phyloP scores from a whole-genome alignment of 352 stramenopile species.

The Globisporangium megalacanthum region DNA sequence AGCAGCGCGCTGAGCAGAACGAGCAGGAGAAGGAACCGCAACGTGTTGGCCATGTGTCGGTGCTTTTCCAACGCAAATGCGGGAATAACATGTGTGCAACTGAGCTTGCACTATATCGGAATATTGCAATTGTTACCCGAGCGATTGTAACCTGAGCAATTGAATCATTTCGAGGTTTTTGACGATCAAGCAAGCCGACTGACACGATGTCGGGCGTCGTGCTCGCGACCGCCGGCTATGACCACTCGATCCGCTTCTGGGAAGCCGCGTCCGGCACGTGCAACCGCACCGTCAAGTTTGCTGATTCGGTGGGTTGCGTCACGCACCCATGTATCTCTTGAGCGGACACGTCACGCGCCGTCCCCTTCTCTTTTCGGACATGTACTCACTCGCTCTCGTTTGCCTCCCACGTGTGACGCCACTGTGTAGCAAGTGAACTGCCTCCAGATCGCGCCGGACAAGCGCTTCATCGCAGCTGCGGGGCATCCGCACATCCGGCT shows the following conservation, averaged over 20 bases:
- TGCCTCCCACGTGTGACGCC: no score
- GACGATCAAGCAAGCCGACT: background rate
- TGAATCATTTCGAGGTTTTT: no score
- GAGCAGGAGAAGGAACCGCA: no score
- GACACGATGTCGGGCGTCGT: constrained; percentile 86
- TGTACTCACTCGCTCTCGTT: background rate
- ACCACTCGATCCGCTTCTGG: constrained; percentile 99
- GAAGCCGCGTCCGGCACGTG: constrained; percentile 94
- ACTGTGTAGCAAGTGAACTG: constrained; percentile 91
- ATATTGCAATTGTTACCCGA: no score
- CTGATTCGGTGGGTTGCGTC: constrained; percentile 77
- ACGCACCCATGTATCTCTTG: background rate
- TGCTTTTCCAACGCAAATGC: no score
- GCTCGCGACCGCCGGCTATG: constrained; percentile 95
- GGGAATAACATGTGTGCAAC: no score
- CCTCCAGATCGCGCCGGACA: constrained; percentile 96
- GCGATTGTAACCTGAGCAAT: no score
- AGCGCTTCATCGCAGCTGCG: constrained; percentile 95
- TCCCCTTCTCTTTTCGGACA: background rate
- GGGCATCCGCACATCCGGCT: constrained; percentile 97
- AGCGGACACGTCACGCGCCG: no score
- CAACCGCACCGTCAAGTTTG: constrained; percentile 94
- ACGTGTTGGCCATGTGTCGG: no score
- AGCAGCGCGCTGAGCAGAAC: no score
- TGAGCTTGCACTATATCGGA: no score